A percentile compares a stretch with the other conserved stretches of the same genome.
Conservation (phyloP, 805 yeast genomes). For the Wilhelminamyces savonicus region DNA sequence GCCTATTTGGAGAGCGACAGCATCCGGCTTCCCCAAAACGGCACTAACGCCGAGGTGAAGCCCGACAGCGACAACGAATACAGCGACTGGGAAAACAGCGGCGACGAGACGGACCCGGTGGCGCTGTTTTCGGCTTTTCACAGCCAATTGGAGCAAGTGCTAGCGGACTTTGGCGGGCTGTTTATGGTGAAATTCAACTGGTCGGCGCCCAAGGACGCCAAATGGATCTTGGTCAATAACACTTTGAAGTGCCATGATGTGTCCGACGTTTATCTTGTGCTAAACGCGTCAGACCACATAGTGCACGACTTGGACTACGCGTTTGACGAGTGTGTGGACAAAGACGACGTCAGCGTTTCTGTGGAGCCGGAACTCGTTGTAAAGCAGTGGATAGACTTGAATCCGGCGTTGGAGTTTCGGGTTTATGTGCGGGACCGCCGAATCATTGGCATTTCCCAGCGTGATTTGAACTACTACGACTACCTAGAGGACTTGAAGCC, state of each 20-base stretch:
- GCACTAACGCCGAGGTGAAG: conserved; percentile 25
- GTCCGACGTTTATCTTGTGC: conserved; percentile 69
- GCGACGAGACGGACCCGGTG: conserved; percentile 29
- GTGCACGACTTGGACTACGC: conserved; percentile 78
- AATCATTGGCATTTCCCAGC: conserved; percentile 71
- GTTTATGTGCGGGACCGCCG: conserved; percentile 64
- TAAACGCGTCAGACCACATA: conserved; percentile 84
- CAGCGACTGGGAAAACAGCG: conserved; percentile 65
- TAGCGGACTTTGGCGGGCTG: conserved; percentile 44
- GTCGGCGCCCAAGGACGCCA: conserved; percentile 95
- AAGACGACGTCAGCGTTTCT: conserved; percentile 5
- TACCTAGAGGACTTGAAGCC: conserved; percentile 52
- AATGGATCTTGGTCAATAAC: conserved; percentile 82
- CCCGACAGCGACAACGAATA: conserved; percentile 56
- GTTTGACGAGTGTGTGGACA: conserved; percentile 42
- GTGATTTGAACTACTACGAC: conserved; percentile 80
- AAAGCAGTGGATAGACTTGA: conserved; percentile 75
- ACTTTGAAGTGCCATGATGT: conserved; percentile 65
- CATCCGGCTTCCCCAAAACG: conserved; percentile 8
- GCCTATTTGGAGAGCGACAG: conserved; percentile 23
- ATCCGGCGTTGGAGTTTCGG: conserved; percentile 90
- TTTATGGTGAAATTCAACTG: conserved; percentile 91
- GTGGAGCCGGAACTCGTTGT: conserved; percentile 60
- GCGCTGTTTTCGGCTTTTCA: conserved; percentile 57
- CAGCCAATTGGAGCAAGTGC: conserved; percentile 35